These are phyloP conservation scores for Chionographis japonica DNA, from an alignment of 106 monocot species.

Conservation along the genomic window DNA sequence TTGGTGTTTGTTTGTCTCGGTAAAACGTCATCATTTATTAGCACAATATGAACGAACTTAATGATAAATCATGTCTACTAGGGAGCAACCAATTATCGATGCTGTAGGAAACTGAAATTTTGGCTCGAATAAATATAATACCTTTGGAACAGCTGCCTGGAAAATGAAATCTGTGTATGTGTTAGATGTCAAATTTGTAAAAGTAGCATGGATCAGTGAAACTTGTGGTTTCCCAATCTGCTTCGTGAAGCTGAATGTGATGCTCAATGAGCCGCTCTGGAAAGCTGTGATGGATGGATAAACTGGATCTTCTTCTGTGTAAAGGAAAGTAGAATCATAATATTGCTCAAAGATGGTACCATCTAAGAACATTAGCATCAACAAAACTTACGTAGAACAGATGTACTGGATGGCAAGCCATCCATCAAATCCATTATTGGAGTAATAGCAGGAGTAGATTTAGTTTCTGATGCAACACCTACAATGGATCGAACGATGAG, in stretches of 20 bases:
- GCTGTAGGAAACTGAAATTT: background rate
- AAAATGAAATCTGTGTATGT: slow-evolving; percentile 80
- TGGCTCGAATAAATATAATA: slow-evolving; percentile 14
- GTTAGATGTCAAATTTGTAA: slow-evolving; percentile 65
- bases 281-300: slow-evolving; percentile 79
- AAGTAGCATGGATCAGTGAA: slow-evolving; percentile 65
- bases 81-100: background rate
- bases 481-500: slow-evolving; percentile 25
- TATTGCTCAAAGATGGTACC: background rate
- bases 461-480: slow-evolving; percentile 27
- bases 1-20: too few species aligned
- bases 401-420: slow-evolving; percentile 45
- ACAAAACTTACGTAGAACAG: slow-evolving; percentile 39
- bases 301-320: slow-evolving; percentile 34
- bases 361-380: background rate
- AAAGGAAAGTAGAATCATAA: slow-evolving; percentile 8
- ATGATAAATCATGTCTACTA: too few species aligned
- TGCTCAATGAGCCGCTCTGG: slow-evolving; percentile 63
- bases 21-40: too few species aligned
- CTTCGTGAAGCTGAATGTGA: slow-evolving; percentile 77
- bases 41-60: too few species aligned
- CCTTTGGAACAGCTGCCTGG: slow-evolving; percentile 99
- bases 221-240: slow-evolving; percentile 62
- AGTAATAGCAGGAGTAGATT: slow-evolving; percentile 28
- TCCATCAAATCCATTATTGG: slow-evolving; percentile 65